Evolutionary conservation across 495 filamentous ascomycete species (phyloP).

Genomic region (Lineolata rhizophorae): DNA sequence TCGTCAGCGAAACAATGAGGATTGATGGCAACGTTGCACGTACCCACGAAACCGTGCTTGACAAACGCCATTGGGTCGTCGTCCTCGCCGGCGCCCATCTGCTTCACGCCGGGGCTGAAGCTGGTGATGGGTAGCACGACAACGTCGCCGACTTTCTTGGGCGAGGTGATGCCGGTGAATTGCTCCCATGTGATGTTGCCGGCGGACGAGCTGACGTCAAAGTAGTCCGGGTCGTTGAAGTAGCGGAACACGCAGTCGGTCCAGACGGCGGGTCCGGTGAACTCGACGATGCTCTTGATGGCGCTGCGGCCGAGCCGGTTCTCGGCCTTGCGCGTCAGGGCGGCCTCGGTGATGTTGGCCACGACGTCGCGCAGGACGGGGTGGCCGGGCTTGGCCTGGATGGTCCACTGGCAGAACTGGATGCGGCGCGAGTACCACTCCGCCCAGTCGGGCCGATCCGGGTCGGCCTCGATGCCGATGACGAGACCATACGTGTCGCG

Average conservation of each 20-base stretch:
- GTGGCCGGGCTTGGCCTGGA: constrained; percentile 86
- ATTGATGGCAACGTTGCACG: constrained; percentile 12
- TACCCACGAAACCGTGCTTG: constrained; percentile 94
- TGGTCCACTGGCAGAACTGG: constrained; percentile 98
- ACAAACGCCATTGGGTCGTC: constrained; percentile 97
- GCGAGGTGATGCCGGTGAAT: constrained; percentile 64
- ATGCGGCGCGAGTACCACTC: constrained; percentile 91
- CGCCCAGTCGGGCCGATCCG: constrained; percentile 77
- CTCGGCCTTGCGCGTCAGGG: constrained; percentile 48
- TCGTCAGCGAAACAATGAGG: constrained; percentile 1
- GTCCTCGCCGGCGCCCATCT: constrained; percentile 78
- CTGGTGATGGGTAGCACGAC: constrained; percentile 87
- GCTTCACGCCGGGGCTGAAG: constrained; percentile 84
- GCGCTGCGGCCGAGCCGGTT: constrained; percentile 46
- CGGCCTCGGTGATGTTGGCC: constrained; percentile 60
- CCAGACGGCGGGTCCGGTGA: constrained; percentile 88
- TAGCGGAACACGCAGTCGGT: constrained; percentile 82
- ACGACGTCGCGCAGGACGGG: constrained; percentile 79
- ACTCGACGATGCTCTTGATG: constrained; percentile 68
- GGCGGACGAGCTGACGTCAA: constrained; percentile 48
- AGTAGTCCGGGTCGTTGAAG: constrained; percentile 81
- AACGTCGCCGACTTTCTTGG: constrained; percentile 85
- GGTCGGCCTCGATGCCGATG: constrained; percentile 89
- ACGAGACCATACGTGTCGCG: constrained; percentile 59
- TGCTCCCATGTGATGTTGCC: constrained; percentile 66